phyloP scores from a whole-genome alignment of 768 basidiomycete genomes.

The Panus rudis region DNA sequence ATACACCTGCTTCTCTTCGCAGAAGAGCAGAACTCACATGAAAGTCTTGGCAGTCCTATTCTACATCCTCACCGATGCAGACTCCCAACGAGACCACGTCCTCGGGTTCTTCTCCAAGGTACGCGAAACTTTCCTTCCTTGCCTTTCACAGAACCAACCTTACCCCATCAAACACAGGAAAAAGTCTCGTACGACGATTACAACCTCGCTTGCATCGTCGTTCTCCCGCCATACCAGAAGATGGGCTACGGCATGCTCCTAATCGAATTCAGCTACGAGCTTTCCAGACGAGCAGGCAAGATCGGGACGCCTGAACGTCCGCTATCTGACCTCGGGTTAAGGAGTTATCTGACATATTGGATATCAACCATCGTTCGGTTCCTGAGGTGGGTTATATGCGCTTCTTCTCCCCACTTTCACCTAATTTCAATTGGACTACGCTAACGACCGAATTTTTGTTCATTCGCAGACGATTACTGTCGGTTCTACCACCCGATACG shows the following conservation, averaged over 20 bases:
- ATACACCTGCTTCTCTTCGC: background rate
- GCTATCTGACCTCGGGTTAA: conserved; percentile 85
- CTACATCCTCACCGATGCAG: conserved; percentile 86
- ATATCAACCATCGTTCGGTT: conserved; percentile 78
- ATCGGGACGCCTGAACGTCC: conserved; percentile 93
- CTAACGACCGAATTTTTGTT: background rate
- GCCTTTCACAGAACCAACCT: conserved; percentile 1
- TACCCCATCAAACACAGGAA: conserved; percentile 44
- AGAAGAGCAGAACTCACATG: conserved; percentile 2
- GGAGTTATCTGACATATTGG: conserved; percentile 89
- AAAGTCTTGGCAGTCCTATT: conserved; percentile 78
- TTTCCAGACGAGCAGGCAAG: conserved; percentile 73
- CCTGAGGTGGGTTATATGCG: conserved; percentile 49
- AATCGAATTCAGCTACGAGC: conserved; percentile 98
- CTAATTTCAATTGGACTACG: background rate
- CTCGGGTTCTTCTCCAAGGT: conserved; percentile 74
- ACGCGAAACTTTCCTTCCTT: conserved; percentile 1
- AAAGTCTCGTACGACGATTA: conserved; percentile 95
- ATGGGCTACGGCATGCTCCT: conserved; percentile 90
- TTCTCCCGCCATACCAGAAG: conserved; percentile 87
- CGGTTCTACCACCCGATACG: conserved; percentile 50
- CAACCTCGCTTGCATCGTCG: conserved; percentile 95
- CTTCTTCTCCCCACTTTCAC: background rate
- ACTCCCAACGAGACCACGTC: conserved; percentile 72
- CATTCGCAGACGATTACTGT: conserved; percentile 43